phyloP scores from a whole-genome alignment of 2,329 filamentous ascomycete species.

The Penicillium freii region DNA sequence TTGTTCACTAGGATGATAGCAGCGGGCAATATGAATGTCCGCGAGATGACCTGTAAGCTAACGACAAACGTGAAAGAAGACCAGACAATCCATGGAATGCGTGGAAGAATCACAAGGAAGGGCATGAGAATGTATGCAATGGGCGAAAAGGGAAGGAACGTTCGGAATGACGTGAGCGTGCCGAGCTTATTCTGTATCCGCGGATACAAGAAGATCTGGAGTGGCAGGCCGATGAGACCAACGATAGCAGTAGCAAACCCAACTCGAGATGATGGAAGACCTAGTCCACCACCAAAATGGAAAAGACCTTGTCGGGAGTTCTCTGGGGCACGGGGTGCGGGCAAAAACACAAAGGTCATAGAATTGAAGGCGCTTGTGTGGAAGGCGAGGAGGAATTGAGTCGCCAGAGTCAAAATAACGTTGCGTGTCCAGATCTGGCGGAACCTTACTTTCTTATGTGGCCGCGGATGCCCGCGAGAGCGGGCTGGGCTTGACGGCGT shows the following conservation, averaged over 20 bases:
- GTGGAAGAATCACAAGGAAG: constrained; percentile 67
- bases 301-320: constrained; percentile 41
- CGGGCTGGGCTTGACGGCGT: constrained; percentile 27
- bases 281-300: constrained; percentile 71
- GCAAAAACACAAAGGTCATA: constrained; percentile 74
- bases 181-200: constrained; percentile 64
- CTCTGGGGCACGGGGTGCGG: constrained; percentile 61
- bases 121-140: constrained; percentile 68
- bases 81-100: constrained; percentile 58
- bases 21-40: constrained; percentile 66
- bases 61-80: constrained; percentile 62
- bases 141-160: constrained; percentile 69
- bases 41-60: constrained; percentile 66
- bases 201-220: constrained; percentile 72
- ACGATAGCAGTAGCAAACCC: constrained; percentile 77
- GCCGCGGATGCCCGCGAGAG: constrained; percentile 27
- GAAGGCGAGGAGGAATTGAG: constrained; percentile 68
- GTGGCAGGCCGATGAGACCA: constrained; percentile 69
- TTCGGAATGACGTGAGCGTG: constrained; percentile 64
- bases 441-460: constrained; percentile 47
- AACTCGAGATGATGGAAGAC: constrained; percentile 67
- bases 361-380: constrained; percentile 75
- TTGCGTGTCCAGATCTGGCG: constrained; percentile 54
- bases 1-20: constrained; percentile 62
- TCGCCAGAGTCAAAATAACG: constrained; percentile 58